These are phyloP conservation scores for Claviceps lovelessii DNA, from an alignment of 2,329 filamentous ascomycete genomes.

Conservation along the genomic window DNA sequence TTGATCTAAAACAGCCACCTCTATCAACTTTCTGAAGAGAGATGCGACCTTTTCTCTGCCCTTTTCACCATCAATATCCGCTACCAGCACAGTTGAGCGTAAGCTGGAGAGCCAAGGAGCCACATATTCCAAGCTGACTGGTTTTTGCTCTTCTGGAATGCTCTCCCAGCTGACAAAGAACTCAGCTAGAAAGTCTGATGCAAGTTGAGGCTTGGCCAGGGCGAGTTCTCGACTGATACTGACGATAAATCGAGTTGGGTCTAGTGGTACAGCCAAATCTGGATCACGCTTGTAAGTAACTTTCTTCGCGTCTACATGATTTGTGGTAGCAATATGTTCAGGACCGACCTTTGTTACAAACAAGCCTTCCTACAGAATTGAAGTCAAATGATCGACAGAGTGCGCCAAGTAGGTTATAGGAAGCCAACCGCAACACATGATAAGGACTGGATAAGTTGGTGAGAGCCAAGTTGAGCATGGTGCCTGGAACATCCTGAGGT, in stretches of 20 bases:
- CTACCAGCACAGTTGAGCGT: slow-evolving; percentile 42
- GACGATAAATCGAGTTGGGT: slow-evolving; percentile 50
- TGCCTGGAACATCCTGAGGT: slow-evolving; percentile 57
- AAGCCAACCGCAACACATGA: slow-evolving; percentile 44
- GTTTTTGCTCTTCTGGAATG: slow-evolving; percentile 52
- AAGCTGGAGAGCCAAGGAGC: slow-evolving; percentile 52
- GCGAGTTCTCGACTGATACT: slow-evolving; percentile 51
- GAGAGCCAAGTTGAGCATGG: slow-evolving; percentile 51
- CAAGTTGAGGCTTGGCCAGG: slow-evolving; percentile 49
- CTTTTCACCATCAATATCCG: slow-evolving; percentile 50
- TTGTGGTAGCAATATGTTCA: too few relatives aligned
- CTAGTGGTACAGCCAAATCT: slow-evolving; percentile 50
- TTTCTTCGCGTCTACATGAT: background rate
- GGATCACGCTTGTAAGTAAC: background rate
- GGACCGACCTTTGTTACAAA: slow-evolving; percentile 44
- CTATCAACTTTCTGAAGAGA: slow-evolving; percentile 52
- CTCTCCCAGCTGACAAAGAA: slow-evolving; percentile 62
- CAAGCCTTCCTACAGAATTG: slow-evolving; percentile 42
- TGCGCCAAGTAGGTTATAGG: slow-evolving; percentile 53
- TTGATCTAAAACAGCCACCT: slow-evolving; percentile 47
- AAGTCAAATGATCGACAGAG: slow-evolving; percentile 56
- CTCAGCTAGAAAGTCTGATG: slow-evolving; percentile 55
- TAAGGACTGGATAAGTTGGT: slow-evolving; percentile 52
- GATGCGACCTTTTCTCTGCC: slow-evolving; percentile 48
- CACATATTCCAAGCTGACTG: slow-evolving; percentile 54